phyloP scores from a whole-genome alignment of 2,329 filamentous ascomycete species.

The Xylaria sp. region DNA sequence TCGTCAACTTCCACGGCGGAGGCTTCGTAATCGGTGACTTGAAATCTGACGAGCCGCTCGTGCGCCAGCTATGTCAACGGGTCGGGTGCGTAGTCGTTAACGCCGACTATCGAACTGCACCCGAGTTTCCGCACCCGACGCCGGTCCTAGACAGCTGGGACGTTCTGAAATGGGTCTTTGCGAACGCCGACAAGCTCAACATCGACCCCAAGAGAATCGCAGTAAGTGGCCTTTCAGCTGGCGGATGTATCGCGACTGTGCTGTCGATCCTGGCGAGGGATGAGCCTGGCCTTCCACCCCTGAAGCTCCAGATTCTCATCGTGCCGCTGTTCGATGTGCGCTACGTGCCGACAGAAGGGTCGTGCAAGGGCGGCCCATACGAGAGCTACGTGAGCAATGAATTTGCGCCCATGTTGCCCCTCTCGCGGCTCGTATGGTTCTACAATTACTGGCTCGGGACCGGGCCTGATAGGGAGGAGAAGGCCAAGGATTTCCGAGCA shows the following conservation, averaged over 20 bases:
- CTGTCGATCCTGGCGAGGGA: constrained; percentile 43
- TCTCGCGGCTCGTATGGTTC: constrained; percentile 50
- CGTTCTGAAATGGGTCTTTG: constrained; percentile 54
- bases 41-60: constrained; percentile 60
- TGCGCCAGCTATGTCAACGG: constrained; percentile 57
- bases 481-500: constrained; percentile 47
- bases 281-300: constrained; percentile 43
- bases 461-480: constrained; percentile 43
- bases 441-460: constrained; percentile 52
- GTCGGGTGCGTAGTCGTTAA: constrained; percentile 59
- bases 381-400: constrained; percentile 48
- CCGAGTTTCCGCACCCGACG: constrained; percentile 60
- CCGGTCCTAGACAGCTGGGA: constrained; percentile 60
- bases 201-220: constrained; percentile 43
- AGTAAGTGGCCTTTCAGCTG: constrained; percentile 43
- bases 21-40: constrained; percentile 62
- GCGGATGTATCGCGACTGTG: constrained; percentile 45
- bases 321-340: constrained; percentile 51
- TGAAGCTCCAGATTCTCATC: constrained; percentile 49
- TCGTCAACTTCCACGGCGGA: constrained; percentile 61
- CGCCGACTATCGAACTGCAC: constrained; percentile 62
- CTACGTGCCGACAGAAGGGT: constrained; percentile 48
- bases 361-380: constrained; percentile 45
- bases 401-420: constrained; percentile 50
- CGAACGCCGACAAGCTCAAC: constrained; percentile 45